phyloP scores from a whole-genome alignment of 768 basidiomycete genomes.

The Hortiboletus flavorubellus region DNA sequence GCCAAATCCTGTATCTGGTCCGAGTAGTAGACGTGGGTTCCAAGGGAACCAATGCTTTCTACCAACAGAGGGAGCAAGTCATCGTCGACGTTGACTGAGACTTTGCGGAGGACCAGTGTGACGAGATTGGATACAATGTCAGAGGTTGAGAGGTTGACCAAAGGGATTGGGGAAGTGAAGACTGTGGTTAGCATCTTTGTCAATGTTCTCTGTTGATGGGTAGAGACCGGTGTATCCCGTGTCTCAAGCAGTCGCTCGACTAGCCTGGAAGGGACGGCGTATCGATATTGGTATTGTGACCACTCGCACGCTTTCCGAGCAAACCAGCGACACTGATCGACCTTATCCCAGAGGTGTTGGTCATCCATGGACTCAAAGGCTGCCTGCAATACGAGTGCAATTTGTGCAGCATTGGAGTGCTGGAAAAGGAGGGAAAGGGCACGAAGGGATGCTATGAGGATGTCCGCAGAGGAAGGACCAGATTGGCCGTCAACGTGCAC shows the following conservation, averaged over 20 bases:
- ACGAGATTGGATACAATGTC: slow-evolving; percentile 82
- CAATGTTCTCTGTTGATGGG: slow-evolving; percentile 55
- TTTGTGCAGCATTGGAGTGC: slow-evolving; percentile 74
- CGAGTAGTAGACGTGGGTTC: slow-evolving; percentile 90
- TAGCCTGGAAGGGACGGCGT: slow-evolving; percentile 80
- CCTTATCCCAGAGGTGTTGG: slow-evolving; percentile 58
- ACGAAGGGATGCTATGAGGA: slow-evolving; percentile 69
- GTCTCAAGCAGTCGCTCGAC: slow-evolving; percentile 71
- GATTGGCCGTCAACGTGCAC: slow-evolving; percentile 85
- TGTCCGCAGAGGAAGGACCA: slow-evolving; percentile 72
- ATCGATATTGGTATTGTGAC: slow-evolving; percentile 92
- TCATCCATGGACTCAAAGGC: slow-evolving; percentile 66
- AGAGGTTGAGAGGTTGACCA: slow-evolving; percentile 88
- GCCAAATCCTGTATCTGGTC: slow-evolving; percentile 94
- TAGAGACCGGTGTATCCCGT: slow-evolving; percentile 49
- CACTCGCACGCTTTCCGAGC: slow-evolving; percentile 76
- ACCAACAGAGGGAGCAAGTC: slow-evolving; percentile 64
- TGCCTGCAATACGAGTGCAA: slow-evolving; percentile 68
- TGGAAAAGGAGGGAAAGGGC: slow-evolving; percentile 68
- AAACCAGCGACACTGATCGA: slow-evolving; percentile 80
- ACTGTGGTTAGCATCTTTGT: slow-evolving; percentile 79
- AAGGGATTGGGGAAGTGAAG: slow-evolving; percentile 75
- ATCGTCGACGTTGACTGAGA: slow-evolving; percentile 60
- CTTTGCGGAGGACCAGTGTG: slow-evolving; percentile 67
- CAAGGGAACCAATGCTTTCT: slow-evolving; percentile 76